These are phyloP conservation scores for Pisolithus thermaeus DNA, from an alignment of 1,284 basidiomycete species.

Conservation along the genomic window DNA sequence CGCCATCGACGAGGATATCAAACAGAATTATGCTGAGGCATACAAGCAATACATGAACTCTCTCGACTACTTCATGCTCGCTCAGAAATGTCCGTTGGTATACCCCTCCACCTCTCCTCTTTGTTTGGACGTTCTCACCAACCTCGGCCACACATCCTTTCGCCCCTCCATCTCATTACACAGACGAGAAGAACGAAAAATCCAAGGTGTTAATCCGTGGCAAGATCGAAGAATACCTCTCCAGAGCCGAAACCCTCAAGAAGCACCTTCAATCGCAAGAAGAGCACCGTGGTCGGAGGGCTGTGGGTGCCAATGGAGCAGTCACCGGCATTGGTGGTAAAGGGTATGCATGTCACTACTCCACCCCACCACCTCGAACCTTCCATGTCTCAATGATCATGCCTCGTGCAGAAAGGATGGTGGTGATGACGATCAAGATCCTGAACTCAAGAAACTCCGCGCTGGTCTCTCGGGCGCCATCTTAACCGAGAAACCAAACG, in stretches of 20 bases:
- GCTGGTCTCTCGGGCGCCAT: conserved; percentile 87
- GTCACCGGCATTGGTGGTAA: conserved; percentile 59
- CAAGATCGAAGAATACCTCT: conserved; percentile 92
- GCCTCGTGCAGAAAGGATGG: conserved; percentile 48
- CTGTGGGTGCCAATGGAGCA: conserved; percentile 75
- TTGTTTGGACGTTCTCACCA: neutral
- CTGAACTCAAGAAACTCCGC: conserved; percentile 93
- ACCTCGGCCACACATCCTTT: neutral
- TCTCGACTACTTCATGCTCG: conserved; percentile 98
- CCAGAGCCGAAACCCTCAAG: conserved; percentile 90
- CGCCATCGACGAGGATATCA: conserved; percentile 93
- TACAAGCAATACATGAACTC: conserved; percentile 95
- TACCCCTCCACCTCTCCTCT: neutral
- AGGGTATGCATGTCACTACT: conserved; percentile 43
- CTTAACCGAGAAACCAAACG: conserved; percentile 90
- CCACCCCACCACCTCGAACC: neutral
- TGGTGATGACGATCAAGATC: conserved; percentile 77
- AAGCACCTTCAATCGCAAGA: conserved; percentile 62
- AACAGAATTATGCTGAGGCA: conserved; percentile 91
- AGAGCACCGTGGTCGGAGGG: conserved; percentile 70
- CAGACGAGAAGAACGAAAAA: conserved; percentile 96
- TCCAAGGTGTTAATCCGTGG: conserved; percentile 82
- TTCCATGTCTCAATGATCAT: neutral
- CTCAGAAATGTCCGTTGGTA: conserved; percentile 54
- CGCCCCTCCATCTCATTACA: neutral